A percentile compares a stretch with the other conserved stretches of the same genome.
Evolutionary conservation across 768 basidiomycete species (phyloP).

Genomic region (Clavulina sp.): DNA sequence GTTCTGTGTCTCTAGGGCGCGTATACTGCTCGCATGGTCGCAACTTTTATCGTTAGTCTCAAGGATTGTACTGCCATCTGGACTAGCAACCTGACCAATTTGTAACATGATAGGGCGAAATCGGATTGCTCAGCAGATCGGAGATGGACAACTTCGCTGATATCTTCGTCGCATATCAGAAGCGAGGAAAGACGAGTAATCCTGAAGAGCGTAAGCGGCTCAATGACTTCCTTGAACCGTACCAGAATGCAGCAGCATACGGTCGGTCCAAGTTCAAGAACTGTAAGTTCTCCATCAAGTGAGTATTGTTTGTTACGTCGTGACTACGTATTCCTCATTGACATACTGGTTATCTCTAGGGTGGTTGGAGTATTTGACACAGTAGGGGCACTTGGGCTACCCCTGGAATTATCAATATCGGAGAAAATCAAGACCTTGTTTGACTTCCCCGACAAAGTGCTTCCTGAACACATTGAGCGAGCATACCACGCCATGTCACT

Average conservation of each 20-base stretch:
- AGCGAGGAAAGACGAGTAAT: background rate
- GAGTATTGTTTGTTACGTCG: background rate
- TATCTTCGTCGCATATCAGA: background rate
- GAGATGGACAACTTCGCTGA: slow-evolving; percentile 4
- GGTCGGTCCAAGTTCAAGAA: background rate
- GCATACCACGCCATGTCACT: slow-evolving; percentile 1
- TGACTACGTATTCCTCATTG: background rate
- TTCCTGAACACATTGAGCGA: background rate
- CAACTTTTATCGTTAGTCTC: slow-evolving; percentile 1
- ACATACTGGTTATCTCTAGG: background rate
- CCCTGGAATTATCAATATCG: background rate
- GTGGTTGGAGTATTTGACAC: slow-evolving; percentile 4
- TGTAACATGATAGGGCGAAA: background rate
- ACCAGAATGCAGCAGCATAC: background rate
- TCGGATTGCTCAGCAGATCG: background rate
- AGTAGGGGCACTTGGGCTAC: background rate
- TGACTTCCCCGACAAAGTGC: slow-evolving; percentile 2
- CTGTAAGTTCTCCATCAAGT: background rate
- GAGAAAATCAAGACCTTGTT: background rate
- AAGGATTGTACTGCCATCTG: too few relatives aligned
- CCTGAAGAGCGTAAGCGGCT: background rate
- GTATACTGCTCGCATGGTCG: slow-evolving; percentile 5
- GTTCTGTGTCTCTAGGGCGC: background rate
- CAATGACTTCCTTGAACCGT: background rate
- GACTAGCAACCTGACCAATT: background rate